A percentile compares a stretch with the other conserved stretches of the same genome.
phyloP scores from a whole-genome alignment of 192 early-diverging fungal species.

The Coemansia sp. region DNA sequence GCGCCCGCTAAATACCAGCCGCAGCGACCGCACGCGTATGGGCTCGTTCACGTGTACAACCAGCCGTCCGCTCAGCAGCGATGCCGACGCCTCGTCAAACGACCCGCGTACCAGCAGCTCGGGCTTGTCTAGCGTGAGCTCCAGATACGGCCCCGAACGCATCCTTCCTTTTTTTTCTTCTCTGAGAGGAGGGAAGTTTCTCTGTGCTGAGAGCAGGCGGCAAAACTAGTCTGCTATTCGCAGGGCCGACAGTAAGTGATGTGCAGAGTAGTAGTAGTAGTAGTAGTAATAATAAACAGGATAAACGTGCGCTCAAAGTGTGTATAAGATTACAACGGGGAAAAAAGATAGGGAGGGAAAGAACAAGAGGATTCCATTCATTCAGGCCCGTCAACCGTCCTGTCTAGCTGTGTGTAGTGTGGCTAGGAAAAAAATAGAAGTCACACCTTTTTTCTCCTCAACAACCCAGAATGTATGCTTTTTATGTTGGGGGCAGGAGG shows the following conservation, averaged over 20 bases:
- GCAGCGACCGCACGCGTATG: slow-evolving; percentile 55
- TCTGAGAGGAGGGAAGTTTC: neutral
- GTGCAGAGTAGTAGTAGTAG: too few relatives aligned
- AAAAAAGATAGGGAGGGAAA: neutral
- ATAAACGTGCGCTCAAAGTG: too few relatives aligned
- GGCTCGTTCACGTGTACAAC: slow-evolving; percentile 51
- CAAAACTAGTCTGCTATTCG: too few relatives aligned
- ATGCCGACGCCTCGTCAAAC: slow-evolving; percentile 40
- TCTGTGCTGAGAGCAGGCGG: too few relatives aligned
- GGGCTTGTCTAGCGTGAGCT: slow-evolving; percentile 42
- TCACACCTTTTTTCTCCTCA: neutral
- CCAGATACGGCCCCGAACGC: slow-evolving; percentile 36
- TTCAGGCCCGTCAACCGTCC: too few relatives aligned
- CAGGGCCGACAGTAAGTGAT: too few relatives aligned
- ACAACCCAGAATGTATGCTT: too few relatives aligned
- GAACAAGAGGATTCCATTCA: neutral
- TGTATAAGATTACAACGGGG: too few relatives aligned
- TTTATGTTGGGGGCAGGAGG: too few relatives aligned
- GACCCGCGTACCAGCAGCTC: slow-evolving; percentile 45
- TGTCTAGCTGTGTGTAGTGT: too few relatives aligned
- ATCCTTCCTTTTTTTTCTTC: slow-evolving; percentile 8
- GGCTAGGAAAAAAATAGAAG: neutral
- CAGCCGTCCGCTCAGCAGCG: slow-evolving; percentile 58
- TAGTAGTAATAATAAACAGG: too few relatives aligned
- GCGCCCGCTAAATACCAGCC: slow-evolving; percentile 54